A percentile compares a stretch with the other conserved stretches of the same genome.
phyloP scores from a whole-genome alignment of 805 yeast species.

The Candida sanyiensis region DNA sequence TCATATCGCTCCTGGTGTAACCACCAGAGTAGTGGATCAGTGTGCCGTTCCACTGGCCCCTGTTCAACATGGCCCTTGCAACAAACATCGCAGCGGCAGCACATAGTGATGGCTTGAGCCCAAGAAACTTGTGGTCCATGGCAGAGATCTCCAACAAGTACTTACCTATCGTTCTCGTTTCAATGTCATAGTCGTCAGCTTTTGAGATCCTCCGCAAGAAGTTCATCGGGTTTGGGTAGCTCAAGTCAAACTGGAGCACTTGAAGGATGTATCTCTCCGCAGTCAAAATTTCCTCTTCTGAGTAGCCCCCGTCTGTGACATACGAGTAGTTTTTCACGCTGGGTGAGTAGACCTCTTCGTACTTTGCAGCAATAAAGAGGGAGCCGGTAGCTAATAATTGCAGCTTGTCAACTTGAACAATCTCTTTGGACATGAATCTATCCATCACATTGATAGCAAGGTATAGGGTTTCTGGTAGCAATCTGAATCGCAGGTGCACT shows the following conservation, averaged over 20 bases:
- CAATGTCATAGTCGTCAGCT: constrained; percentile 85
- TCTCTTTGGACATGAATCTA: constrained; percentile 70
- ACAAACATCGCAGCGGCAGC: constrained; percentile 88
- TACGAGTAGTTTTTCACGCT: constrained; percentile 80
- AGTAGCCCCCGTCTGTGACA: constrained; percentile 80
- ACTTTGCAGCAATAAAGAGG: constrained; percentile 84
- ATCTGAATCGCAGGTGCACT: constrained; percentile 76
- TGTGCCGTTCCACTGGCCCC: constrained; percentile 75
- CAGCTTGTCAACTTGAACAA: constrained; percentile 69
- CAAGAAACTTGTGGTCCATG: constrained; percentile 71
- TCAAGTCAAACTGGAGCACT: constrained; percentile 64
- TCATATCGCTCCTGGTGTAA: constrained; percentile 66
- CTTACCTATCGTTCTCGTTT: constrained; percentile 79
- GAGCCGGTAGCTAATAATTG: constrained; percentile 85
- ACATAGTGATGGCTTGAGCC: constrained; percentile 66
- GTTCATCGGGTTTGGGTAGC: constrained; percentile 87
- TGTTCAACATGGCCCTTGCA: constrained; percentile 65
- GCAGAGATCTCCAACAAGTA: constrained; percentile 73
- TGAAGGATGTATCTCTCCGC: constrained; percentile 80
- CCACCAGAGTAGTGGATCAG: constrained; percentile 90
- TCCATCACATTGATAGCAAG: constrained; percentile 84
- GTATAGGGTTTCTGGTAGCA: constrained; percentile 80
- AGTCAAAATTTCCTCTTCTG: constrained; percentile 72
- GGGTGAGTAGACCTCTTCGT: constrained; percentile 88
- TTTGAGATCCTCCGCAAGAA: constrained; percentile 82